These are phyloP conservation scores for Podaxis pistillaris DNA, from an alignment of 768 basidiomycete genomes.

Conservation along the genomic window DNA sequence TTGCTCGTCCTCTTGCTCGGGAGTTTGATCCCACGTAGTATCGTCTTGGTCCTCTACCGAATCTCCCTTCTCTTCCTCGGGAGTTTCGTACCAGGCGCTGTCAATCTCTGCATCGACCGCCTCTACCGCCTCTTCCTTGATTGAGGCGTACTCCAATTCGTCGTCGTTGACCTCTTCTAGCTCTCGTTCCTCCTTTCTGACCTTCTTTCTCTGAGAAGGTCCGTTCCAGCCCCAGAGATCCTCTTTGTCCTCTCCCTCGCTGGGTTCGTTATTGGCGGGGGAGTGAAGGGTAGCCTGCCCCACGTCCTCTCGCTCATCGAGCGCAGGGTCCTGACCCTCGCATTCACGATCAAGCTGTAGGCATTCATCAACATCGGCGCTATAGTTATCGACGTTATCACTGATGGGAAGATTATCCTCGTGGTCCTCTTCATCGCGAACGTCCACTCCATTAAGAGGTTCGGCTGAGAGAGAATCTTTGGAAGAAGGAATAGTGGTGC, in stretches of 20 bases:
- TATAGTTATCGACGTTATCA: not conserved
- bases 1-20: not conserved
- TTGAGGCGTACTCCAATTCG: not conserved
- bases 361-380: not conserved
- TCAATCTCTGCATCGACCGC: not conserved
- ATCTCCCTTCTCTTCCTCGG: not conserved
- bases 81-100: not conserved
- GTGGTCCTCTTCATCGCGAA: not conserved
- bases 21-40: not conserved
- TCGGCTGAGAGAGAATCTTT: not conserved
- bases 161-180: not conserved
- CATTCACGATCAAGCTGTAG: not conserved
- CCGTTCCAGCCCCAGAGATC: conserved; percentile 11
- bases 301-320: not conserved
- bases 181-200: not conserved
- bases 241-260: not conserved
- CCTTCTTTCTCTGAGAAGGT: not conserved
- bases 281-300: not conserved
- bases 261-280: not conserved
- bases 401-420: not conserved
- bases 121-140: not conserved
- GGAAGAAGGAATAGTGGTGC: not conserved
- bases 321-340: not conserved
- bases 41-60: not conserved
- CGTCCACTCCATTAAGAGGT: not conserved